Evolutionary conservation across 345 rosid genomes (phyloP).

Genomic region (Schrenkiella parvula): DNA sequence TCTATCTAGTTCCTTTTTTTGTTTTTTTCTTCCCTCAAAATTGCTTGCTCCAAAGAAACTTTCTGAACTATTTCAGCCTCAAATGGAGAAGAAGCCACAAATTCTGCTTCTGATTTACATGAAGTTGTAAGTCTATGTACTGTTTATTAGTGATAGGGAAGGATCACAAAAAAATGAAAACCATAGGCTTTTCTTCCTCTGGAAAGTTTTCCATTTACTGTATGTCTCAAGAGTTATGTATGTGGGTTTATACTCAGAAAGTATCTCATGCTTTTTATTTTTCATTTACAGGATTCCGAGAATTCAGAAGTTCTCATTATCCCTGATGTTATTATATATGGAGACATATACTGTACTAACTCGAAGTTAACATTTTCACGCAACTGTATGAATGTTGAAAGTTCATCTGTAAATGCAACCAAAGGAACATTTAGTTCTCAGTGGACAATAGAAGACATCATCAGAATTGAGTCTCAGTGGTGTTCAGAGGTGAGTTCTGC

Average conservation of each 20-base stretch:
- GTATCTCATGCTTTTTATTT: not conserved
- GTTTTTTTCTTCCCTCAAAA: conserved; percentile 4
- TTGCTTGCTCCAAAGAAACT: not conserved
- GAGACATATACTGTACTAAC: conserved; percentile 42
- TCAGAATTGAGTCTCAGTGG: conserved; percentile 56
- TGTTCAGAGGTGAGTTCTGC: conserved; percentile 40
- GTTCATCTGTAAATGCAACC: conserved; percentile 43
- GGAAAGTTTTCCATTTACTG: not conserved
- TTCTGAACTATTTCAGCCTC: conserved; percentile 13
- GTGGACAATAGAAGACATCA: conserved; percentile 49
- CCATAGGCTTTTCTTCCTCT: not conserved
- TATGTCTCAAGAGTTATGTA: not conserved
- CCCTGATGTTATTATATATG: conserved; percentile 48
- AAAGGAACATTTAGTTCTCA: conserved; percentile 34
- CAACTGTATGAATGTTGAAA: conserved; percentile 44
- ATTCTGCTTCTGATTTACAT: not conserved
- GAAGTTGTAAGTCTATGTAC: conserved; percentile 25
- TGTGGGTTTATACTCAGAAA: not conserved
- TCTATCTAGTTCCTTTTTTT: not conserved
- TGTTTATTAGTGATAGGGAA: not conserved
- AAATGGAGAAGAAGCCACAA: conserved; percentile 25
- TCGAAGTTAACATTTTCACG: conserved; percentile 47
- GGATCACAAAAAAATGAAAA: not conserved
- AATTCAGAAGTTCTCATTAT: conserved; percentile 38
- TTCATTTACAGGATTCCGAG: conserved; percentile 44